Evolutionary conservation across 2,329 filamentous ascomycete species (phyloP).

Genomic region (Coleophoma eucalyptorum): DNA sequence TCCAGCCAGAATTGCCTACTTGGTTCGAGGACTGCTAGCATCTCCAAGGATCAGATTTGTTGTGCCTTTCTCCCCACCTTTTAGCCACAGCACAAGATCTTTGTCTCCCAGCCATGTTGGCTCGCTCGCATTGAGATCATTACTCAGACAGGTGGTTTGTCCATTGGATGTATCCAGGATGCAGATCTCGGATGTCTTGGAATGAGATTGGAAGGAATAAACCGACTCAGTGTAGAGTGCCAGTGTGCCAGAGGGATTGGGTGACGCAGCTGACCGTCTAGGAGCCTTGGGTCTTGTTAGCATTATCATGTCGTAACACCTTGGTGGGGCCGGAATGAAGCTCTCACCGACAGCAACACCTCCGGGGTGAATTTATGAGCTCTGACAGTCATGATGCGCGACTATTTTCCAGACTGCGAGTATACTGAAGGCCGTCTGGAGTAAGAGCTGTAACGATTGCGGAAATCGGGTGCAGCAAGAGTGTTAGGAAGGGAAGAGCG

Average conservation of each 20-base stretch:
- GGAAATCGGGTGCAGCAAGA: too few relatives aligned
- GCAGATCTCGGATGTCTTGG: constrained; percentile 63
- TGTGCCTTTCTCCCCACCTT: constrained; percentile 51
- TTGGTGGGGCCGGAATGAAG: not conserved
- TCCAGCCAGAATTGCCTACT: constrained; percentile 6
- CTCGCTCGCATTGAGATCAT: constrained; percentile 62
- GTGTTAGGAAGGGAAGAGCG: too few relatives aligned
- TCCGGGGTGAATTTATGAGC: constrained; percentile 72
- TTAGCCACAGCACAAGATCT: constrained; percentile 24
- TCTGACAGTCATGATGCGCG: constrained; percentile 59
- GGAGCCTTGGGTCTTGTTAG: constrained; percentile 44
- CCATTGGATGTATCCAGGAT: constrained; percentile 67
- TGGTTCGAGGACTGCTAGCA: constrained; percentile 17
- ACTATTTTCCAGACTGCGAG: too few relatives aligned
- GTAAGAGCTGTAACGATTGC: too few relatives aligned
- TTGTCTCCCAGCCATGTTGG: constrained; percentile 63
- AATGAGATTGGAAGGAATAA: constrained; percentile 77
- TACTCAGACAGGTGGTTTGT: constrained; percentile 60
- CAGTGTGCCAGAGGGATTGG: constrained; percentile 63
- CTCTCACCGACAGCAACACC: constrained; percentile 59
- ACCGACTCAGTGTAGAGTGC: constrained; percentile 67
- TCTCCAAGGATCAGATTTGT: constrained; percentile 23
- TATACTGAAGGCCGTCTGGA: too few relatives aligned
- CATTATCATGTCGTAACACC: not conserved
- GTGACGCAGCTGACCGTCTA: constrained; percentile 64